These are phyloP conservation scores for Melastoma candidum DNA, from an alignment of 441 rosid species.

Conservation along the genomic window DNA sequence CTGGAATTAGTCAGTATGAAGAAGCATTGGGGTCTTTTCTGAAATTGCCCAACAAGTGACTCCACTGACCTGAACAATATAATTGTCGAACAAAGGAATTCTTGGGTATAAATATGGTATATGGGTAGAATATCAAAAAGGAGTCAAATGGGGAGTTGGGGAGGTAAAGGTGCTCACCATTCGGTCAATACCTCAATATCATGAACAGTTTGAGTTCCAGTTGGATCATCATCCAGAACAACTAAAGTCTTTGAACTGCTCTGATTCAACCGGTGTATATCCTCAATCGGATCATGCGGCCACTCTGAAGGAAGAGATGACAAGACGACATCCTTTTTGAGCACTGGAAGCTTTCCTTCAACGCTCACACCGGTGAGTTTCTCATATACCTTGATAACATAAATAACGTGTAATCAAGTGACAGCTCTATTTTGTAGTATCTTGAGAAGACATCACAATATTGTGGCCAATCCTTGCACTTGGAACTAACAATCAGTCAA, in stretches of 20 bases:
- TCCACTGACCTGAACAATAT: conserved; percentile 51
- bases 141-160: neutral
- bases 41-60: conserved; percentile 68
- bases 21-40: conserved; percentile 69
- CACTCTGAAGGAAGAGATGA: conserved; percentile 84
- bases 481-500: no score
- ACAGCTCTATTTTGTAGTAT: no score
- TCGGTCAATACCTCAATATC: conserved; percentile 93
- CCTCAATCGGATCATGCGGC: conserved; percentile 69
- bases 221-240: conserved; percentile 98
- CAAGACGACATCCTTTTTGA: conserved; percentile 55
- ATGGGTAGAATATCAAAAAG: no score
- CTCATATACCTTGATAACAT: conserved; percentile 63
- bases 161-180: conserved; percentile 45
- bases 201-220: conserved; percentile 98
- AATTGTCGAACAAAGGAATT: conserved; percentile 4
- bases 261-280: conserved; percentile 50
- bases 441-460: no score
- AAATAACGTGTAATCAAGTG: conserved; percentile 6
- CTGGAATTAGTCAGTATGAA: conserved; percentile 94
- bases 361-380: conserved; percentile 74
- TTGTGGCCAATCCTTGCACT: no score
- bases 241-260: conserved; percentile 63
- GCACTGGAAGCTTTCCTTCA: conserved; percentile 71
- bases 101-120: neutral